Evolutionary conservation across 768 basidiomycete genomes (phyloP).

Genomic region (Roridomyces roridus): DNA sequence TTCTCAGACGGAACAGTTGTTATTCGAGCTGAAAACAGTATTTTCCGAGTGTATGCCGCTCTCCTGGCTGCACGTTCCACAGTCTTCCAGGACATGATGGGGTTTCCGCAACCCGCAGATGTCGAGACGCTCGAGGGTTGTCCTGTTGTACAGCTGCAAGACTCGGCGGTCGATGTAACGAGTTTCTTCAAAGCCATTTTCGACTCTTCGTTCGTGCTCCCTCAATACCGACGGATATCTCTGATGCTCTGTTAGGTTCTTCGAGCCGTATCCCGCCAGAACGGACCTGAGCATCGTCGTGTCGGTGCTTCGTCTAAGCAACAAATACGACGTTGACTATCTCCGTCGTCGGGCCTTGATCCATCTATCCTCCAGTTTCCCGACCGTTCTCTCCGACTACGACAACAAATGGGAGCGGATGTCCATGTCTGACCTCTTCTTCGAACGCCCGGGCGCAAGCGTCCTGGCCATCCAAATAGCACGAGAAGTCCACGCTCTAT

Average conservation of each 20-base stretch:
- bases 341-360: slow-evolving; percentile 12
- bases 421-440: neutral
- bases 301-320: slow-evolving; percentile 2
- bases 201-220: neutral
- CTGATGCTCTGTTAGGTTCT: neutral
- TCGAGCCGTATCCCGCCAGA: slow-evolving; percentile 1
- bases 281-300: neutral
- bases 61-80: slow-evolving; percentile 29
- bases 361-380: slow-evolving; percentile 10
- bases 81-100: slow-evolving; percentile 32
- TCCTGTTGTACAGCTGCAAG: slow-evolving; percentile 30
- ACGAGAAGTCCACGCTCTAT: slow-evolving; percentile 19
- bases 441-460: neutral
- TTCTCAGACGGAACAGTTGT: slow-evolving; percentile 32
- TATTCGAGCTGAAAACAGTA: slow-evolving; percentile 28
- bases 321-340: slow-evolving; percentile 18
- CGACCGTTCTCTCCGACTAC: slow-evolving; percentile 1
- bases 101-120: slow-evolving; percentile 22
- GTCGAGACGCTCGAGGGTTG: slow-evolving; percentile 28
- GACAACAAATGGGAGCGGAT: neutral
- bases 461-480: slow-evolving; percentile 1
- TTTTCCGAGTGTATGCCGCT: slow-evolving; percentile 31
- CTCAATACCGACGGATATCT: neutral
- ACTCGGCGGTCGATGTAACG: slow-evolving; percentile 13
- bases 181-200: slow-evolving; percentile 12